Evolutionary conservation across 2,329 filamentous ascomycete genomes (phyloP).

Genomic region (Beauveria sp.): DNA sequence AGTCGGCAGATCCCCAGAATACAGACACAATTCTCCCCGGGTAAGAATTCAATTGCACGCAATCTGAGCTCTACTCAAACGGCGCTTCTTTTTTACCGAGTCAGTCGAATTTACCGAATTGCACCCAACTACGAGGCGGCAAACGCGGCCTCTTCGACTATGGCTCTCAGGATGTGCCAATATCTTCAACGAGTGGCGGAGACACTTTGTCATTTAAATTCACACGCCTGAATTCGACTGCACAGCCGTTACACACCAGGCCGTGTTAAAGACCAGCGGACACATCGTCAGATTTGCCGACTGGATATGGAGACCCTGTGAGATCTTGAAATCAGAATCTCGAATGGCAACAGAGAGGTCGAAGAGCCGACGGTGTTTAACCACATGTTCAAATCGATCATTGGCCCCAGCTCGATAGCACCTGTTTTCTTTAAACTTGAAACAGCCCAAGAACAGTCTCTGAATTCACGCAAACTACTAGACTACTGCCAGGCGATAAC

Average conservation of each 20-base stretch:
- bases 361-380: constrained; percentile 60
- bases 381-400: constrained; percentile 64
- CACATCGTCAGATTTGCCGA: constrained; percentile 67
- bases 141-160: constrained; percentile 15
- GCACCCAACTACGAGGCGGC: constrained; percentile 11
- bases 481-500: constrained; percentile 64
- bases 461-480: constrained; percentile 60
- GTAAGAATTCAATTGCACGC: constrained; percentile 45
- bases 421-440: constrained; percentile 57
- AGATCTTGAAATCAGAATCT: constrained; percentile 60
- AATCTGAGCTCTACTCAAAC: constrained; percentile 56
- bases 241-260: constrained; percentile 61
- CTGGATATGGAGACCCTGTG: constrained; percentile 64
- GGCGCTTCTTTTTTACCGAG: constrained; percentile 58
- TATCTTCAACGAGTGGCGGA: constrained; percentile 14
- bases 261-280: constrained; percentile 61
- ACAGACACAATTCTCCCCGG: background rate
- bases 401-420: constrained; percentile 57
- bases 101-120: constrained; percentile 57
- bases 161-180: constrained; percentile 14
- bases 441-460: constrained; percentile 64
- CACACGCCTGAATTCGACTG: constrained; percentile 51
- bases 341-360: constrained; percentile 51
- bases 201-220: constrained; percentile 14
- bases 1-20: too few species aligned